These are phyloP conservation scores for Entoloma clypeatum DNA, from an alignment of 1,284 basidiomycete genomes.

Conservation along the genomic window DNA sequence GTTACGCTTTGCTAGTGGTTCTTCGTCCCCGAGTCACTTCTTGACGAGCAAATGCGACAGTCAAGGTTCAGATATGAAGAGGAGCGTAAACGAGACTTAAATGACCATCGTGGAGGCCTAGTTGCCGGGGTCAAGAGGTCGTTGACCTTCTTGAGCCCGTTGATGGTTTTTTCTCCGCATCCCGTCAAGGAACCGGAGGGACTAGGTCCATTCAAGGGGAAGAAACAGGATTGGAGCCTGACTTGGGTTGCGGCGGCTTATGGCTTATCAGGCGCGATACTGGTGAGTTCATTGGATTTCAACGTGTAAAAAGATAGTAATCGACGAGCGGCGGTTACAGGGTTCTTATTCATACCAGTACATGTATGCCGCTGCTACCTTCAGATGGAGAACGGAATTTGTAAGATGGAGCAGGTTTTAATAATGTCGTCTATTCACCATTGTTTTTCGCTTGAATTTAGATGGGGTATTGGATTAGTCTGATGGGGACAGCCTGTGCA, in stretches of 20 bases:
- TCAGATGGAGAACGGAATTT: slow-evolving; percentile 66
- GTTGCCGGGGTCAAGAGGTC: too few species aligned
- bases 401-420: slow-evolving; percentile 36
- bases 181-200: slow-evolving; percentile 26
- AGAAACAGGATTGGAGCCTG: slow-evolving; percentile 71
- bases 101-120: too few species aligned
- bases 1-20: slow-evolving; percentile 51
- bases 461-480: slow-evolving; percentile 74
- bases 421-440: neutral
- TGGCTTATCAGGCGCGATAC: slow-evolving; percentile 47
- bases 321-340: slow-evolving; percentile 32
- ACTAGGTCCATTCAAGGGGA: slow-evolving; percentile 35
- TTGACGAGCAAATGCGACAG: slow-evolving; percentile 40
- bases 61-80: too few species aligned
- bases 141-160: slow-evolving; percentile 60
- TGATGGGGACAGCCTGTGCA: slow-evolving; percentile 55
- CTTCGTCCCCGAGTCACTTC: slow-evolving; percentile 73
- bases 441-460: slow-evolving; percentile 26
- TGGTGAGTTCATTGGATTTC: slow-evolving; percentile 39
- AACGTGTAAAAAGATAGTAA: neutral
- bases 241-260: slow-evolving; percentile 51
- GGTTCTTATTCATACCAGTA: slow-evolving; percentile 59
- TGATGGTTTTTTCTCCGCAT: slow-evolving; percentile 61
- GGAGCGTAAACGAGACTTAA: too few species aligned
- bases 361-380: slow-evolving; percentile 63